Evolutionary conservation across 2,329 filamentous ascomycete genomes (phyloP).

Genomic region (Colletotrichum tamarilloi): DNA sequence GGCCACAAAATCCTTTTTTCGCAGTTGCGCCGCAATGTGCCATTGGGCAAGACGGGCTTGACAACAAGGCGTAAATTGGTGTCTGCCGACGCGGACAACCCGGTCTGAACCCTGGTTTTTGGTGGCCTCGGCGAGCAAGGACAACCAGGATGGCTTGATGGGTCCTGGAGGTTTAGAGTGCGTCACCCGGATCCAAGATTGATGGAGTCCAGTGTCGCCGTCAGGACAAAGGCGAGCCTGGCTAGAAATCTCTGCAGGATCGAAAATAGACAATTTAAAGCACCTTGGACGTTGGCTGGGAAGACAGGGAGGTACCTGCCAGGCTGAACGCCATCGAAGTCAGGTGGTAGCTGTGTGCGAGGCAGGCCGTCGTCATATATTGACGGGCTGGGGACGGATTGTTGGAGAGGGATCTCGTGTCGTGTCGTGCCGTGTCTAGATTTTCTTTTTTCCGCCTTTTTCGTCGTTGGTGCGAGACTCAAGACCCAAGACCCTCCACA

Average conservation of each 20-base stretch:
- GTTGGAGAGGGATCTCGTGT: neutral
- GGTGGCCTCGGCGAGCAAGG: slow-evolving; percentile 6
- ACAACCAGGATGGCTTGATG: slow-evolving; percentile 6
- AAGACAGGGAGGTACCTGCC: slow-evolving; percentile 20
- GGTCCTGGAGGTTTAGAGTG: slow-evolving; percentile 3
- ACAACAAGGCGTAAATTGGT: slow-evolving; percentile 1
- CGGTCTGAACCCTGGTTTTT: slow-evolving; percentile 10
- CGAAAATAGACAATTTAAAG: slow-evolving; percentile 29
- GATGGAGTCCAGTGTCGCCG: neutral
- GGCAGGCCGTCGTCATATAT: slow-evolving; percentile 24
- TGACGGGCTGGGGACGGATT: slow-evolving; percentile 17
- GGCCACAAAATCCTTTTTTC: neutral
- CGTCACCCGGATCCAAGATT: slow-evolving; percentile 25
- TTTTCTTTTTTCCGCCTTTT: slow-evolving; percentile 2
- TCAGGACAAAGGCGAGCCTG: neutral
- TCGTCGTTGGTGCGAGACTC: neutral
- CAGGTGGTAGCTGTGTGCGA: slow-evolving; percentile 3
- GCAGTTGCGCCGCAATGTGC: slow-evolving; percentile 6
- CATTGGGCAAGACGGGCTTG: neutral
- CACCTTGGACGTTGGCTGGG: slow-evolving; percentile 18
- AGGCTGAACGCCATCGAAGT: slow-evolving; percentile 15
- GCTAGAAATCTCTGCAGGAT: slow-evolving; percentile 19
- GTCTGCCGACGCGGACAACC: slow-evolving; percentile 19
- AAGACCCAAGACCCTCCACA: neutral
- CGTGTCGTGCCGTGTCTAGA: neutral